These are phyloP conservation scores for Sporobolomyces roseus DNA, from an alignment of 768 basidiomycete species.

Conservation along the genomic window DNA sequence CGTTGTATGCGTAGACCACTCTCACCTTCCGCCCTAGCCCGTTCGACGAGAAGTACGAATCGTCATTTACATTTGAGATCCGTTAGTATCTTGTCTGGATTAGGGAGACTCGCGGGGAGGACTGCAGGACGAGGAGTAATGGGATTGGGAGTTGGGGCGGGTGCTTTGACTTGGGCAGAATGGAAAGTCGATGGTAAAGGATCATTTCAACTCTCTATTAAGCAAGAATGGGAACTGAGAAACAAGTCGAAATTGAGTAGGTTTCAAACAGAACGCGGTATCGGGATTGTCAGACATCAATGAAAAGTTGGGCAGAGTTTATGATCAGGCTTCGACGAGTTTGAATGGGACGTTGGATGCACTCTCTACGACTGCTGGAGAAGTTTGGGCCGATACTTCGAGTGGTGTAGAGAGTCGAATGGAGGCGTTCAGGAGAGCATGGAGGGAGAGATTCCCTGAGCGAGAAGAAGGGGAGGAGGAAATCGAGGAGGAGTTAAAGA, in stretches of 20 bases:
- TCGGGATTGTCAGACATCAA: constrained; percentile 25
- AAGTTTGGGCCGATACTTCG: constrained; percentile 28
- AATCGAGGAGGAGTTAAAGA: constrained; percentile 41
- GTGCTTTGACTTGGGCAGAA: constrained; percentile 87
- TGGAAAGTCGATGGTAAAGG: constrained; percentile 93
- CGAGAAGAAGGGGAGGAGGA: constrained; percentile 54
- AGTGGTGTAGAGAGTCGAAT: constrained; percentile 12
- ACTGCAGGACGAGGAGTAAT: constrained; percentile 35
- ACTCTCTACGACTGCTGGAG: constrained; percentile 42
- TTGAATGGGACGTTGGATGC: constrained; percentile 54
- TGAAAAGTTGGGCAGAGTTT: constrained; percentile 24
- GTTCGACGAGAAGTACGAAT: no score
- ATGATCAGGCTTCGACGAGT: constrained; percentile 50
- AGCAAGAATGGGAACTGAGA: no score
- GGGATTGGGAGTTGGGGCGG: constrained; percentile 63
- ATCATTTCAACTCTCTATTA: constrained; percentile 22
- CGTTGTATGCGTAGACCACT: neutral
- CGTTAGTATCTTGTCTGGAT: constrained; percentile 35
- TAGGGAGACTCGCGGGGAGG: constrained; percentile 32
- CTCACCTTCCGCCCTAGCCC: neutral
- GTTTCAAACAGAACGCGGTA: constrained; percentile 36
- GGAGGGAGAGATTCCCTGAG: constrained; percentile 15
- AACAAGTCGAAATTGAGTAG: no score
- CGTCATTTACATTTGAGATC: constrained; percentile 33
- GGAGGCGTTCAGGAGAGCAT: constrained; percentile 39